phyloP scores from a whole-genome alignment of 1,139 yeast genomes.

The Suhomyces terraborum region DNA sequence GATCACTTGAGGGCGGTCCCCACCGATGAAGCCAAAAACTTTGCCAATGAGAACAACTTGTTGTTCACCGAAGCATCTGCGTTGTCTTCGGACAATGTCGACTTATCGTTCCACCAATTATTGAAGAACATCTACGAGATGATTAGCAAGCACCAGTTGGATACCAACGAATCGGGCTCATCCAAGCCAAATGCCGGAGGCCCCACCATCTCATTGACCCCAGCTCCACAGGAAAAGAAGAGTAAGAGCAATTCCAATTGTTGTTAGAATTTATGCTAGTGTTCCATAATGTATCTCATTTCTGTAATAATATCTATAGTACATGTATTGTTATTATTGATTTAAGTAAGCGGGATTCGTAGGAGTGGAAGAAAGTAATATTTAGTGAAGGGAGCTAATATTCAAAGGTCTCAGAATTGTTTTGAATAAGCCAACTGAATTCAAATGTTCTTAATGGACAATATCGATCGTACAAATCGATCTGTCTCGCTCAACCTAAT shows the following conservation, averaged over 20 bases:
- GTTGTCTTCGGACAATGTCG: conserved; percentile 91
- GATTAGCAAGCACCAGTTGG: conserved; percentile 85
- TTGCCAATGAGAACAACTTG: conserved; percentile 90
- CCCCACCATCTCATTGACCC: conserved; percentile 90
- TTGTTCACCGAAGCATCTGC: conserved; percentile 98
- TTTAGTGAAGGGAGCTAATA: no score
- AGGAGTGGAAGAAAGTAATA: no score
- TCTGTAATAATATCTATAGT: conserved; percentile 4
- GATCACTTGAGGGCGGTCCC: conserved; percentile 96
- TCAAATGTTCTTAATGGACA: no score
- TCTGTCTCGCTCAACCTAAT: no score
- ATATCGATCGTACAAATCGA: no score
- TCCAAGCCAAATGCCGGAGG: conserved; percentile 62
- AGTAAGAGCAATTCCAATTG: conserved; percentile 64
- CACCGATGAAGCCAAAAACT: conserved; percentile 94
- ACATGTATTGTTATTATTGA: conserved; percentile 5
- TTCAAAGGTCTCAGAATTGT: no score
- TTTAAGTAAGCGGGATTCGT: no score
- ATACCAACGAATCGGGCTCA: conserved; percentile 57
- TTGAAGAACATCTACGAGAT: conserved; percentile 90
- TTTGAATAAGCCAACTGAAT: no score
- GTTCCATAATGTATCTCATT: conserved; percentile 5
- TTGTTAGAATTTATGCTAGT: conserved; percentile 44
- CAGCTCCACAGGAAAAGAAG: conserved; percentile 82
- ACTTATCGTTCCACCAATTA: conserved; percentile 88